Evolutionary conservation across 805 yeast genomes (phyloP).

Genomic region (Kuraishia molischiana): DNA sequence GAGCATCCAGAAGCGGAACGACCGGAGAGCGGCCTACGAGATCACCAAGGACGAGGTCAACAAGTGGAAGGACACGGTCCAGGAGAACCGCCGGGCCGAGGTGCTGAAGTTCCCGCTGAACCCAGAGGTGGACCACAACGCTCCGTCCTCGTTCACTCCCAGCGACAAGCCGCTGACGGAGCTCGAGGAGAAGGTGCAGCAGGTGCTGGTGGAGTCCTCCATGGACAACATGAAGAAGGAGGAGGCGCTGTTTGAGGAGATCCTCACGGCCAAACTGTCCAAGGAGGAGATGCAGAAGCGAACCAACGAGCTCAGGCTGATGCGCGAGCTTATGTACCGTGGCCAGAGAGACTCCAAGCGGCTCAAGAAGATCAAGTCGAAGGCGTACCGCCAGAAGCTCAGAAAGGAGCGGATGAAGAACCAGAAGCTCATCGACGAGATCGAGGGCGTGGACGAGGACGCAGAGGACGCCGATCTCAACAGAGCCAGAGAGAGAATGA

Average conservation of each 20-base stretch:
- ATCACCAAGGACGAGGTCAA: slow-evolving; percentile 78
- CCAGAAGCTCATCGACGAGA: slow-evolving; percentile 56
- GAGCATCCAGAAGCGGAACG: slow-evolving; percentile 76
- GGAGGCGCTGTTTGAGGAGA: slow-evolving; percentile 79
- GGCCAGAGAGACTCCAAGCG: slow-evolving; percentile 89
- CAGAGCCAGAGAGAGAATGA: slow-evolving; percentile 90
- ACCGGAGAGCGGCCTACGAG: slow-evolving; percentile 84
- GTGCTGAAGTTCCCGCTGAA: slow-evolving; percentile 69
- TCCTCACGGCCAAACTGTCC: slow-evolving; percentile 71
- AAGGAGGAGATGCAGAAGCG: slow-evolving; percentile 71
- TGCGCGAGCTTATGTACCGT: slow-evolving; percentile 95
- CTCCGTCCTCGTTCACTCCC: slow-evolving; percentile 45
- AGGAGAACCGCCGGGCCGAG: slow-evolving; percentile 74
- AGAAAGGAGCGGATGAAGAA: slow-evolving; percentile 75
- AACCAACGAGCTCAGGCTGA: slow-evolving; percentile 73
- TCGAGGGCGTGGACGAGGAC: slow-evolving; percentile 37
- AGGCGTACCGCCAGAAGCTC: slow-evolving; percentile 75
- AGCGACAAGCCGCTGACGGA: slow-evolving; percentile 40
- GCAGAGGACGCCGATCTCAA: slow-evolving; percentile 58
- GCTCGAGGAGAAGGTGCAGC: slow-evolving; percentile 57
- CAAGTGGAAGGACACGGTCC: slow-evolving; percentile 82
- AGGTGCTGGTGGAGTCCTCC: slow-evolving; percentile 53
- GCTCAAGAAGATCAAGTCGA: slow-evolving; percentile 90
- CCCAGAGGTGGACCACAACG: slow-evolving; percentile 28
- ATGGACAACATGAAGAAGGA: slow-evolving; percentile 55